These are phyloP conservation scores for Sabuloglossum arenarium DNA, from an alignment of 495 filamentous ascomycete species.

Conservation along the genomic window DNA sequence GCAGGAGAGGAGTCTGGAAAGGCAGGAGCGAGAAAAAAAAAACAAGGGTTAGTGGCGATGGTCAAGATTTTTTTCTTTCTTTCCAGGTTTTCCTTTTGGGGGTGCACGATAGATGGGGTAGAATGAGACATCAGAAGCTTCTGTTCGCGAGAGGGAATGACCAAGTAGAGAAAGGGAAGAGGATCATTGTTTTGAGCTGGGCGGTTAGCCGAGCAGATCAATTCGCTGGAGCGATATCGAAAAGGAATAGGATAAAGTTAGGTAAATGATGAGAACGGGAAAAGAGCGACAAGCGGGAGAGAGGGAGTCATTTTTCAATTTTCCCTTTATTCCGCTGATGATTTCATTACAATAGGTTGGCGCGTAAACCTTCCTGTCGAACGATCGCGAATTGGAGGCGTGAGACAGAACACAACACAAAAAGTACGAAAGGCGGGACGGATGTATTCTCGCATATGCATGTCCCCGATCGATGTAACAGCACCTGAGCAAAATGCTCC, in stretches of 20 bases:
- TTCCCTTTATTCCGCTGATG: not conserved
- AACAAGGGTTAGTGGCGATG: not conserved
- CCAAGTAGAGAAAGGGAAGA: not conserved
- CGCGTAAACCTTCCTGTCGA: not conserved
- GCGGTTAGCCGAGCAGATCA: not conserved
- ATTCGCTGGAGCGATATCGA: not conserved
- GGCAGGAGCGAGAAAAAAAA: not conserved
- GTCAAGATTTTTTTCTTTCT: not conserved
- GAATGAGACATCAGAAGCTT: not conserved
- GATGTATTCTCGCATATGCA: not conserved
- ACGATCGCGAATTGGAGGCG: not conserved
- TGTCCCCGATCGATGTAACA: not conserved
- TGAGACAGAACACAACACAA: not conserved
- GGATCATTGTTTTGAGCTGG: not conserved
- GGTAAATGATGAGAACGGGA: not conserved
- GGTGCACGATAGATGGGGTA: not conserved
- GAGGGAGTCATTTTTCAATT: not conserved
- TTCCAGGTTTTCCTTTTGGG: not conserved
- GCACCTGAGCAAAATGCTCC: not conserved
- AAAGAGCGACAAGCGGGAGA: not conserved
- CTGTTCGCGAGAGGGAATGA: not conserved
- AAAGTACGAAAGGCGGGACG: not conserved
- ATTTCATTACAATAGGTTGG: not conserved
- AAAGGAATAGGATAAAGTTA: not conserved
- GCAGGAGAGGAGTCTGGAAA: conserved; percentile 1